Base-by-base conservation (phyloP, 371 early-diverging fungal genomes). In the Actinomortierella wolfii region DNA sequence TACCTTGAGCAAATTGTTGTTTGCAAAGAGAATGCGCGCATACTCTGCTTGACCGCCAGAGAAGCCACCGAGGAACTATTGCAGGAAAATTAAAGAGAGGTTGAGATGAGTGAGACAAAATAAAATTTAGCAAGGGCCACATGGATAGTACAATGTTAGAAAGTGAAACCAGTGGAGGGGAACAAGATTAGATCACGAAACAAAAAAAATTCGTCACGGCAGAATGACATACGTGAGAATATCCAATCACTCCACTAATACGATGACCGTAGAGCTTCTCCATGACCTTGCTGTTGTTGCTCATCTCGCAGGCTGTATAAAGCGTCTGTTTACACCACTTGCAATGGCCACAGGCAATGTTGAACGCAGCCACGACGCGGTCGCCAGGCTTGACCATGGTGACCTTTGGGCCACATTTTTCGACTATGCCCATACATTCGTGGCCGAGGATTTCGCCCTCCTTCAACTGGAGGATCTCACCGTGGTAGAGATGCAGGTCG, bases 311-410 rank as follows among this genome's bases (percentile, higher is more conserved):
- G 46, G 67, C 61, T 21, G 81, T 84, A 56, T 55, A 81, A 18
- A 64, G 54, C 52, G 75, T 56, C 43, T 76, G 68, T 15, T 64
- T 49, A 55, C 89, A 89, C 54, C 68, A 86, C 9, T 74, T 44
- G 64, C 89, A 89, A 25, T 62, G 51, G 7, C 89, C 89, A 56
- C 89, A 87, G 23, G 83, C 84, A 50, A 85, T 77, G 51, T 73
- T 76, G 67, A 83, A 83, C 3, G 81, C 61, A 15, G 79, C 78
- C 3, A 83, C 85, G 7, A 86, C 85, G 24, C 83, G 73, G 48
- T 84, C 80, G 20, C 87, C 86, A 14, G 59, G 59, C 42, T 84
- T 81, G 66, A 83, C 55, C 8, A 66, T 68, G 15, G 64, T 69
- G 8, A 85, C 83, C 6, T 46, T 57, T 1, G 61, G 49, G 18